Conservation (phyloP, 2,329 filamentous ascomycete species). For the Pezicula radicicola region DNA sequence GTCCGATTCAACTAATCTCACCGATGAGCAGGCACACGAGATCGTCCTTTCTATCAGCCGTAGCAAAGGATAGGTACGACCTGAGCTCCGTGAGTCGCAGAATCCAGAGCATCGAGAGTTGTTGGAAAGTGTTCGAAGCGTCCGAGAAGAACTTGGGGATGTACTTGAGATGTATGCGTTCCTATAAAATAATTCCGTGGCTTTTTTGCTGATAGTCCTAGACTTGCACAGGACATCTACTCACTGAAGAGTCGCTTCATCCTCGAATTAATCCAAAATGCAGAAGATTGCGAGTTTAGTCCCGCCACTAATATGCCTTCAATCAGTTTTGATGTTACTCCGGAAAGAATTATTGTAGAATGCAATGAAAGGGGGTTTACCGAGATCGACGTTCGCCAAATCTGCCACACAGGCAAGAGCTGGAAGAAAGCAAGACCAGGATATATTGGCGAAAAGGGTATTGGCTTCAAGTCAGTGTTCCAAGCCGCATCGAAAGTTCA, state of each 20-base stretch:
- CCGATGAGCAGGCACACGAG: neutral
- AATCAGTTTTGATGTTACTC: neutral
- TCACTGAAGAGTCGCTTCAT: neutral
- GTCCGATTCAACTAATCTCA: no score
- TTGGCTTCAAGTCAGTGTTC: constrained; percentile 33
- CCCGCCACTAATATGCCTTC: neutral
- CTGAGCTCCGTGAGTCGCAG: neutral
- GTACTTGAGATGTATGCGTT: neutral
- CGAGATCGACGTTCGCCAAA: no score
- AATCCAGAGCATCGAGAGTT: neutral
- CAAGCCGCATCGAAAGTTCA: constrained; percentile 29
- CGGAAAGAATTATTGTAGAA: neutral
- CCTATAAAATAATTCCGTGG: no score
- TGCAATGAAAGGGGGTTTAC: no score
- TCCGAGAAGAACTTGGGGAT: neutral
- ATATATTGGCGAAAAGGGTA: constrained; percentile 19
- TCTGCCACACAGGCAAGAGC: no score
- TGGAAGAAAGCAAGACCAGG: no score
- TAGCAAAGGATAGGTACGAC: neutral
- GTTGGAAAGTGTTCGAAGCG: neutral
- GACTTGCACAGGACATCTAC: neutral
- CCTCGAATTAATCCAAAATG: neutral
- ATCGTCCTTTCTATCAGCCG: neutral
- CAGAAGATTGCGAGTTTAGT: neutral
- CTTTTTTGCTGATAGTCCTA: neutral